Conservation (phyloP, 208 protist species). For the Strigomonas culicis region DNA sequence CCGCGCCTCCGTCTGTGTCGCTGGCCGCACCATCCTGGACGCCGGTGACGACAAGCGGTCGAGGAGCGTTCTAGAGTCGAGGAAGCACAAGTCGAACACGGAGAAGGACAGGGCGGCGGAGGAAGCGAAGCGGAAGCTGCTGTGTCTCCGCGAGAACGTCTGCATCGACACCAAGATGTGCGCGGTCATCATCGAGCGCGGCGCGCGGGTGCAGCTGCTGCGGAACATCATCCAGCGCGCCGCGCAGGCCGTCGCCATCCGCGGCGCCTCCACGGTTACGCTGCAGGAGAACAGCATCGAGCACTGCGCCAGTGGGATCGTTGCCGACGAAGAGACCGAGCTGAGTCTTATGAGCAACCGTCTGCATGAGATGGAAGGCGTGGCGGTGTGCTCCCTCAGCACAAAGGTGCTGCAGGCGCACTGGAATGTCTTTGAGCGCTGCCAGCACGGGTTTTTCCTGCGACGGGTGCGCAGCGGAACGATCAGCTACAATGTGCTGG, state of each 20-base stretch:
- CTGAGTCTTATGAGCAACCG: slow-evolving; percentile 17
- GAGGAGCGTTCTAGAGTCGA: background rate
- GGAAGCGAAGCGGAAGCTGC: background rate
- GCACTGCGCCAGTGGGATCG: slow-evolving; percentile 18
- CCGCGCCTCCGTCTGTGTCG: slow-evolving; percentile 18
- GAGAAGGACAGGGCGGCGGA: background rate
- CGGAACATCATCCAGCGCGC: slow-evolving; percentile 18
- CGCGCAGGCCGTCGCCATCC: slow-evolving; percentile 13
- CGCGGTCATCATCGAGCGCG: slow-evolving; percentile 22
- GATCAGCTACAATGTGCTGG: slow-evolving; percentile 18
- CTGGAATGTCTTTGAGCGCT: slow-evolving; percentile 19
- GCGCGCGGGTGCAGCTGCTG: slow-evolving; percentile 11
- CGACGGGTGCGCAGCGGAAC: slow-evolving; percentile 10
- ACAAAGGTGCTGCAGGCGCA: slow-evolving; percentile 4
- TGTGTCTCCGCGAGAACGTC: slow-evolving; percentile 25
- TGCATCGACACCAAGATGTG: slow-evolving; percentile 10
- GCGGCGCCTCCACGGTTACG: slow-evolving; percentile 14
- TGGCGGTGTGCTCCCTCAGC: slow-evolving; percentile 16
- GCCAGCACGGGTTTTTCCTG: slow-evolving; percentile 20
- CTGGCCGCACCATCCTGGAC: slow-evolving; percentile 2
- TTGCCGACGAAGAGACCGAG: slow-evolving; percentile 15
- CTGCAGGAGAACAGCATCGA: slow-evolving; percentile 8
- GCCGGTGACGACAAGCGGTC: background rate
- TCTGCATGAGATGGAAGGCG: slow-evolving; percentile 14
- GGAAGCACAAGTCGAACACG: background rate